Conservation (phyloP, 2,329 filamentous ascomycete species). For the Botrytis porri region DNA sequence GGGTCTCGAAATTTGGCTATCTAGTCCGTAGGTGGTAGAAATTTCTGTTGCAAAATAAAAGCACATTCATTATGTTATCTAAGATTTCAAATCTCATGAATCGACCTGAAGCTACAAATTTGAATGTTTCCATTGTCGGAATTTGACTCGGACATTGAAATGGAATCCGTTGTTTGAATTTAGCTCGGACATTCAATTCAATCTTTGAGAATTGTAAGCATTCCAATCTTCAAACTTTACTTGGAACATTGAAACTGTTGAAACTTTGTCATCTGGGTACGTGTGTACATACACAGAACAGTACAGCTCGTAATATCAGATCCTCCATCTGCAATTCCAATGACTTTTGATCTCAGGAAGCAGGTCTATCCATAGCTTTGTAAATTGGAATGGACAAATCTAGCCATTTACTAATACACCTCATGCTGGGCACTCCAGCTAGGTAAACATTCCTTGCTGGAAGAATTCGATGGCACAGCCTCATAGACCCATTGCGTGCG, state of each 20-base stretch:
- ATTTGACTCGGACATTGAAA: too few species aligned
- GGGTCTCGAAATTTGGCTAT: slow-evolving; percentile 1
- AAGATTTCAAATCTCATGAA: not conserved
- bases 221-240: too few species aligned
- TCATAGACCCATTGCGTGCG: slow-evolving; percentile 19
- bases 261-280: not conserved
- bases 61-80: not conserved
- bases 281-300: not conserved
- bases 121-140: too few species aligned
- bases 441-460: slow-evolving; percentile 9
- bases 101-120: not conserved
- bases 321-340: not conserved
- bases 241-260: not conserved
- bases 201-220: not conserved
- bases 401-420: not conserved
- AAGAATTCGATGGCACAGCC: slow-evolving; percentile 4
- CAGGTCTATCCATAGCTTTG: not conserved
- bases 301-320: not conserved
- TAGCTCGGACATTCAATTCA: not conserved
- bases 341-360: not conserved
- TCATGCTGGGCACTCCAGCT: not conserved
- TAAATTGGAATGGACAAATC: not conserved
- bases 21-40: not conserved
- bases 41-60: not conserved
- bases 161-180: not conserved